Evolutionary conservation across 2,329 filamentous ascomycete species (phyloP), one percentile per base, ranked within the genome.

Genomic region (Fusarium goolgardi): DNA sequence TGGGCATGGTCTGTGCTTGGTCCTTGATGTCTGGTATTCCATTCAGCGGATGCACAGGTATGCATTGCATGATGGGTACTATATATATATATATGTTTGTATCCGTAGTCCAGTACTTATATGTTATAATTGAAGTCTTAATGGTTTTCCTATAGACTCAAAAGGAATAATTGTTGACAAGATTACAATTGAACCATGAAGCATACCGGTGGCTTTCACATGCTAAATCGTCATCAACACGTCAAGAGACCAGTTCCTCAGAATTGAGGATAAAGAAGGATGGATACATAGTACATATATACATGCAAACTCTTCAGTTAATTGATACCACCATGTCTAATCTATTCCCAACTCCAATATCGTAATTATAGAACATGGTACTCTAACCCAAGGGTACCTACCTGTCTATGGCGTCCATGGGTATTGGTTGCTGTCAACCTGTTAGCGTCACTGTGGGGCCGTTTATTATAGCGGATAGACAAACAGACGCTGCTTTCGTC

Each of bases 401-500:
- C 25, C 8, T 27, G 7, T 39, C 35, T 39, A 40, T 27, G 15
- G 20, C 13, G 15, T 25, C 23, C 37, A 55, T 41, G 34, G 50
- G 18, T 58, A 32, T 15, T 58, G 59, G 57, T 54, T 49, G 39
- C 34, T 67, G 65, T 59, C 51, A 54, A 41, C 27, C 27, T 29
- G 45, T 57, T 51, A 64, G 69, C 62, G 61, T 65, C 59, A 69
- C 34, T 69, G 55, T 37, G 62, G 67, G 56, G 44, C 35, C 18
- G 44, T 55, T 35, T 55, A 31, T 35, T 55, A 31, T 55, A 43
- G 46, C 41, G 25, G 10, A 29, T 50, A 23, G 21, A 16, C 35
- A 20, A 16, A 18, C 32, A 32, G 44, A 23, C 45, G 39, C 52
- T 46, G 35, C 54, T 58, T 60, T 67, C 69, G 61, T 72, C 70